Base-by-base conservation (phyloP, 306 rosid genomes). In the Cicer arietinum region DNA sequence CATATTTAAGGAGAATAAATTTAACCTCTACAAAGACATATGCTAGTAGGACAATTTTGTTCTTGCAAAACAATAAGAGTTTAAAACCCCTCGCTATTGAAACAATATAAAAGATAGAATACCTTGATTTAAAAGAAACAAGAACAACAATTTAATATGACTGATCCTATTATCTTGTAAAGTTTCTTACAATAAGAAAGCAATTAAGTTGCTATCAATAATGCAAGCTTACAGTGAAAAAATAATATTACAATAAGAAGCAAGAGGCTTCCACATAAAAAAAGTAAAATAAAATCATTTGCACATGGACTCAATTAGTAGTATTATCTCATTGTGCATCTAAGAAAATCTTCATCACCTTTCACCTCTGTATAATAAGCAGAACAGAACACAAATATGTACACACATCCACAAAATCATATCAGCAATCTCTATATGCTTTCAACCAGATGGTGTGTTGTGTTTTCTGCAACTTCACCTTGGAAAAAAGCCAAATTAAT, bases 401-500 rank as follows among this genome's bases (percentile, higher is more conserved):
- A 87, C 67, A 86, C 81, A 44, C 18, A 62, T 84, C 80, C 83
- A 67, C 65, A 87, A 30, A 30, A 80, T 75, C 85, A 82, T 81
- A 80, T 78, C 83, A 77, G 79, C 79, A 78, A 84, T 78, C 83
- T 84, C 73, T 66, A 5, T 17, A 62, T 80, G 89, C 89, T 80
- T 84, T 86, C 84, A 61, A 77, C 90, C 86, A 77, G 58, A 58
- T 42, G 81, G 93, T 76, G 96, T 88, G 96, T 88, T 87, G 96
- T 89, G 86, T 88, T 81, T 85, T 90, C 87, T 84, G 87, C 97
- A 94, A 90, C 99, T 94, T 94, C 96, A 86, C 96, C 89, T 63
- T 71, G 86, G 88, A 69, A 58, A 58, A 80, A 71, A 72, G 90
- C 96, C 89, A 84, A 85, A 87, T 46, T 48, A 74, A 81, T 80